Percentiles rank a stretch among this genome's conserved stretches.
These are phyloP conservation scores for Celoporthe dispersa DNA, from an alignment of 2,329 filamentous ascomycete species.

Conservation along the genomic window DNA sequence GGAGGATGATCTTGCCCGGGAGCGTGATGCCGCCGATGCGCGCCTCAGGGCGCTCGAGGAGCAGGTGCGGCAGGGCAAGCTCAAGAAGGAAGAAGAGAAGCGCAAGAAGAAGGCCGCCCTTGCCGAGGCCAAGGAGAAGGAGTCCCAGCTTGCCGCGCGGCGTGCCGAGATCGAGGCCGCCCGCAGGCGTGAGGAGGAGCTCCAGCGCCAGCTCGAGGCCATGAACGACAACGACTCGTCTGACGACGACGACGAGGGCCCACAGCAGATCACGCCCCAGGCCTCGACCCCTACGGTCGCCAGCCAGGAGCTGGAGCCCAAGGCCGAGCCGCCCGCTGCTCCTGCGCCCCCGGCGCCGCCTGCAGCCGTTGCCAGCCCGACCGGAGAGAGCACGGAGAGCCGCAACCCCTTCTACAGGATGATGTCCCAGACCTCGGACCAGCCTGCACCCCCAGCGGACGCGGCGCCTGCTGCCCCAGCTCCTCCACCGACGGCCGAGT, in stretches of 20 bases:
- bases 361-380: slow-evolving; percentile 57
- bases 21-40: slow-evolving; percentile 79
- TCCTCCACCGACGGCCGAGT: slow-evolving; percentile 53
- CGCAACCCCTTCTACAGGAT: slow-evolving; percentile 96
- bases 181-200: slow-evolving; percentile 84
- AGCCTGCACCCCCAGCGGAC: slow-evolving; percentile 48
- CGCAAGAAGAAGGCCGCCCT: slow-evolving; percentile 86
- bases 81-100: slow-evolving; percentile 97
- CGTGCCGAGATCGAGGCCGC: slow-evolving; percentile 92
- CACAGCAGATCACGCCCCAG: slow-evolving; percentile 68
- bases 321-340: slow-evolving; percentile 48
- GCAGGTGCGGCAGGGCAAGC: slow-evolving; percentile 88
- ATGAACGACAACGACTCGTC: slow-evolving; percentile 74
- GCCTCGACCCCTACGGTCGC: slow-evolving; percentile 61
- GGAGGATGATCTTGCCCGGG: slow-evolving; percentile 79
- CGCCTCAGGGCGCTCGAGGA: slow-evolving; percentile 90
- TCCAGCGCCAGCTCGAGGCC: slow-evolving; percentile 82
- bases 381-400: slow-evolving; percentile 70
- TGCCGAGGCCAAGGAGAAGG: slow-evolving; percentile 86
- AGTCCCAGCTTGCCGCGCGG: slow-evolving; percentile 80
- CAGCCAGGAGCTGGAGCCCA: slow-evolving; percentile 59
- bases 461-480: slow-evolving; percentile 45
- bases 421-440: slow-evolving; percentile 64
- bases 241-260: slow-evolving; percentile 82
- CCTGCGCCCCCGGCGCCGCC: slow-evolving; percentile 54